Evolutionary conservation across 2,329 filamentous ascomycete genomes (phyloP).

Genomic region (Xylariaceae sp.): DNA sequence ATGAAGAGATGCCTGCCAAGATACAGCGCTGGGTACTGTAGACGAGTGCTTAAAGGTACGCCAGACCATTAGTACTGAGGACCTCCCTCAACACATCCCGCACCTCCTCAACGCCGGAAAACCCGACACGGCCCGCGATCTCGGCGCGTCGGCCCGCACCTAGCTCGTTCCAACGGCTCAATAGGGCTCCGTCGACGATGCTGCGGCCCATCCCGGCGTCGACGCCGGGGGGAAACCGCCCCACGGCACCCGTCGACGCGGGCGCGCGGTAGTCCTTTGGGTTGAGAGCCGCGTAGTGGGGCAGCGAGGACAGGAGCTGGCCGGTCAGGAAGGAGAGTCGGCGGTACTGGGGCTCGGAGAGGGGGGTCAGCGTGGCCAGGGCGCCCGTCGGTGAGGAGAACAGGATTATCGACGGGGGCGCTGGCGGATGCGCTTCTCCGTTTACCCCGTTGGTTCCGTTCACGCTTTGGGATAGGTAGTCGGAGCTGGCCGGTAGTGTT

Average conservation of each 20-base stretch:
- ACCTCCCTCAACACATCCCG: constrained; percentile 40
- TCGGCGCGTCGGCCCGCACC: constrained; percentile 72
- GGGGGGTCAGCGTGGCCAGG: constrained; percentile 73
- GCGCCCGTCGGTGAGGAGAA: constrained; percentile 76
- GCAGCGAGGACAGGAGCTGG: constrained; percentile 75
- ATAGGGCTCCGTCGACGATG: constrained; percentile 76
- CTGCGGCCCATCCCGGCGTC: constrained; percentile 63
- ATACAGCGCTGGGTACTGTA: no score
- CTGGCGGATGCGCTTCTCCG: constrained; percentile 29
- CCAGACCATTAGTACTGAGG: constrained; percentile 57
- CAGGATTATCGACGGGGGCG: constrained; percentile 57
- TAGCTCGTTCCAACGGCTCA: constrained; percentile 76
- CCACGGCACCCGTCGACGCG: constrained; percentile 50
- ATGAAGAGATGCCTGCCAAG: no score
- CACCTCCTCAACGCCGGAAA: constrained; percentile 58
- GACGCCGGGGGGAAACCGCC: constrained; percentile 50
- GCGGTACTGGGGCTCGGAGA: constrained; percentile 80
- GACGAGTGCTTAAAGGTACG: constrained; percentile 40
- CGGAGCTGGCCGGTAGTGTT: constrained; percentile 50
- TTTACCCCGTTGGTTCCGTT: constrained; percentile 32
- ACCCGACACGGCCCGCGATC: constrained; percentile 74
- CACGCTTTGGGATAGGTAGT: constrained; percentile 31
- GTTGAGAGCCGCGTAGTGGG: constrained; percentile 80
- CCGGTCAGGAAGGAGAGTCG: constrained; percentile 80
- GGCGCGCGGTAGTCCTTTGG: constrained; percentile 73